These are phyloP conservation scores for Cladorrhinum sp. DNA, from an alignment of 2,329 filamentous ascomycete genomes.

Conservation along the genomic window DNA sequence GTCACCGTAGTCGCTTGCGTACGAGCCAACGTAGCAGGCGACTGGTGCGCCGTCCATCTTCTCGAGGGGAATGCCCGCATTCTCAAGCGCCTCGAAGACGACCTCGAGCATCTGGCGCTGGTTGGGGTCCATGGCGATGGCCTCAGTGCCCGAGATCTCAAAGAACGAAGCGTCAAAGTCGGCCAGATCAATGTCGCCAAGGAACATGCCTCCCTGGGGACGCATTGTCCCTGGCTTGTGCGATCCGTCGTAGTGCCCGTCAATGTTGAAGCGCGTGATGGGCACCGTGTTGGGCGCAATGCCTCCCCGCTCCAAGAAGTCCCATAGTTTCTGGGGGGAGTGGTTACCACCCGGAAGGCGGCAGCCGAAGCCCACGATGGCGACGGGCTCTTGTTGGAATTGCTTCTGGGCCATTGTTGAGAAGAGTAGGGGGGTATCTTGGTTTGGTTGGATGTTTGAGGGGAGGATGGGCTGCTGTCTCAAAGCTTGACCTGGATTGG, in stretches of 20 bases:
- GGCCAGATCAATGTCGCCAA: conserved; percentile 12
- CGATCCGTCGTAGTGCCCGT: conserved; percentile 37
- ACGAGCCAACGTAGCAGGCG: conserved; percentile 33
- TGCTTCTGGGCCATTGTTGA: not conserved
- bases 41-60: conserved; percentile 27
- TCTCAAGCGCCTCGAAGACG: conserved; percentile 36
- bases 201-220: conserved; percentile 16
- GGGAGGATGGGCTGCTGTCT: too few species aligned
- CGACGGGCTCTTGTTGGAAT: conserved; percentile 34
- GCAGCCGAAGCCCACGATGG: conserved; percentile 42
- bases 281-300: conserved; percentile 33
- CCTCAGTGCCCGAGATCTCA: conserved; percentile 33
- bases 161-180: conserved; percentile 38
- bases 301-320: conserved; percentile 33
- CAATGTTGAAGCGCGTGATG: conserved; percentile 32
- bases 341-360: conserved; percentile 39
- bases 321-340: conserved; percentile 37
- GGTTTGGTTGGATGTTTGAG: too few species aligned
- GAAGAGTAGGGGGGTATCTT: too few species aligned
- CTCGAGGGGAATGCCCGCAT: conserved; percentile 30
- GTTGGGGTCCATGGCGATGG: conserved; percentile 34
- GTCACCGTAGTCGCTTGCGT: conserved; percentile 21
- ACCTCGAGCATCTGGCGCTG: conserved; percentile 34
- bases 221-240: conserved; percentile 36
- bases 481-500: too few species aligned